Evolutionary conservation across 108 stramenopile species (phyloP), one percentile per base, ranked within the genome.

Genomic region (Nannochloropsis granulata): DNA sequence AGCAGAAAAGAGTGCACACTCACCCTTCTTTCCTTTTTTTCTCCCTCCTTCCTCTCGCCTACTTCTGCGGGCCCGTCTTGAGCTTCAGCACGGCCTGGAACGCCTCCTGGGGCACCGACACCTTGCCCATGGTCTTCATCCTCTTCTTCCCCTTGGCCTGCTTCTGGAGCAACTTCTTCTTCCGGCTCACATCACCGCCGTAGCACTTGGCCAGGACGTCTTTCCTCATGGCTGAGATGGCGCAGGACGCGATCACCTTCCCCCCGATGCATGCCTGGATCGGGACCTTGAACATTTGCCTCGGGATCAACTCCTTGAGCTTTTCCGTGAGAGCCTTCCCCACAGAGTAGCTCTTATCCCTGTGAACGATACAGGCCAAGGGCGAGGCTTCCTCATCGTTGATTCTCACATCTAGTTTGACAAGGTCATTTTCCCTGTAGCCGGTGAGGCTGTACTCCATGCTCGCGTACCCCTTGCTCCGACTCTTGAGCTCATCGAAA

Each of bases 61-160:
- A 71, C 56, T 1, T n/a, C 56, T 79, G 24, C n/a, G n/a, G n/a
- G 79, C 13, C 24, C 24, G 81, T 84, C 78, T 84, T 84, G 82
- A 88, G 87, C 24, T 84, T 81, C 34, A 97, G 84, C 81, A 99
- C 96, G 8, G 97, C 96, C 93, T 96, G 94, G 94, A 99, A 98
- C 12, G 99, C 99, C 56, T 93, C 97, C 86, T 99, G 99, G 23
- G 93, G 94, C 84, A 99, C 90, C n/a, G 90, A 84, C 24, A 99
- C 97, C 81, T 91, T 94, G 11, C 97, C 97, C 82, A 94, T 91
- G 78, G 93, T 84, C 88, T 98, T 97, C 91, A 94, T 93, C 42
- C 94, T 91, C 89, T 97, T 97, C 93, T 99, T 99, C 45, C 99
- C 99, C 79, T 91, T 88, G 86, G 98, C 98, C 89, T 99, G 99